Conservation (phyloP, 768 basidiomycete genomes). For the Chiua virens region DNA sequence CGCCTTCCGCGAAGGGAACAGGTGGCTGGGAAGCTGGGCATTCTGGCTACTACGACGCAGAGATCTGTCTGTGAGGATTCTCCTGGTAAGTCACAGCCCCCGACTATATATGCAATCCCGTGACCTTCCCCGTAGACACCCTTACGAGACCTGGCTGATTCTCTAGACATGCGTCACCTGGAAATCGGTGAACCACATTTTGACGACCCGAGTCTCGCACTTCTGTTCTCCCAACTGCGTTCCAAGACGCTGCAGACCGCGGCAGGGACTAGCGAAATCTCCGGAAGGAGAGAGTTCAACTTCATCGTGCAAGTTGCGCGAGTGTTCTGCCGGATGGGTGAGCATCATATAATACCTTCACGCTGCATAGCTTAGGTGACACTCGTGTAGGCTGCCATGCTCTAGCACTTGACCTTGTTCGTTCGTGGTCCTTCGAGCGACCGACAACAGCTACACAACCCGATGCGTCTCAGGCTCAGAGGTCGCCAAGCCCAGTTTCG, state of each 20-base stretch:
- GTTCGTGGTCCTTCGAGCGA: conserved; percentile 88
- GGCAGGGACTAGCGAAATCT: conserved; percentile 89
- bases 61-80: conserved; percentile 86
- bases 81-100: conserved; percentile 60
- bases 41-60: conserved; percentile 91
- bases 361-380: background rate
- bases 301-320: conserved; percentile 94
- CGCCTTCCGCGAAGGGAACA: conserved; percentile 84
- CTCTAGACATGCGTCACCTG: conserved; percentile 50
- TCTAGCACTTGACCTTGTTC: conserved; percentile 86
- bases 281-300: conserved; percentile 86
- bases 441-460: conserved; percentile 49
- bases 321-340: conserved; percentile 94
- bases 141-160: conserved; percentile 65
- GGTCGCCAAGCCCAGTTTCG: conserved; percentile 43
- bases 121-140: conserved; percentile 54
- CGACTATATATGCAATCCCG: background rate
- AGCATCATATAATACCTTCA: conserved; percentile 22
- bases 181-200: conserved; percentile 85
- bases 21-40: conserved; percentile 95
- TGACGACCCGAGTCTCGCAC: conserved; percentile 90
- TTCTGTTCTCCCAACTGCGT: conserved; percentile 87
- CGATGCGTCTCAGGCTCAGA: conserved; percentile 3
- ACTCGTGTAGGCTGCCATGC: conserved; percentile 76
- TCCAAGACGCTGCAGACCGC: conserved; percentile 91